Conservation (phyloP, 768 basidiomycete species). For the Chlorophyllum brunneum region DNA sequence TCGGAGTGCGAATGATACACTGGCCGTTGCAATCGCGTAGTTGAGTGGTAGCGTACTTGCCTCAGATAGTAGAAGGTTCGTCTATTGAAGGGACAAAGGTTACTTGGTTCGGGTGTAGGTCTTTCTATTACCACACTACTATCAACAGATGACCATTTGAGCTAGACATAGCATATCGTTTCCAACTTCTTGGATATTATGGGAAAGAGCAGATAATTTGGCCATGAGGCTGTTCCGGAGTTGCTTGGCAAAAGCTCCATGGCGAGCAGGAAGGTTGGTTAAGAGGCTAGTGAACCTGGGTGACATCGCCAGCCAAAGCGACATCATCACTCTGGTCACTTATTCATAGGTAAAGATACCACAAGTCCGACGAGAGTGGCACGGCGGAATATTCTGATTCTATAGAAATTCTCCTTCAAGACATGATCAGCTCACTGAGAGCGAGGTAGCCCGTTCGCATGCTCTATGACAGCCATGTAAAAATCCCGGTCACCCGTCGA, state of each 20-base stretch:
- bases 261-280: not conserved
- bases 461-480: not conserved
- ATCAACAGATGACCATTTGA: too few species aligned
- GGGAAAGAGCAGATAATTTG: not conserved
- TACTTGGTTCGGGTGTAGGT: too few species aligned
- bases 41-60: not conserved
- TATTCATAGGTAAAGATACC: conserved; percentile 4
- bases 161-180: too few species aligned
- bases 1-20: not conserved
- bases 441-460: not conserved
- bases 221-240: not conserved
- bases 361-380: not conserved
- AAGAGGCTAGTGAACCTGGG: not conserved
- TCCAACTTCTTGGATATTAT: too few species aligned
- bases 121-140: too few species aligned
- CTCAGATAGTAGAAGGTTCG: not conserved
- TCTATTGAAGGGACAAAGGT: too few species aligned
- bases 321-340: conserved; percentile 3
- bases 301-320: not conserved
- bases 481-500: not conserved
- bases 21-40: not conserved
- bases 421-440: not conserved
- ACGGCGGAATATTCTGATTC: not conserved
- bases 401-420: not conserved
- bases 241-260: conserved; percentile 1